Evolutionary conservation across 1,284 basidiomycete genomes (phyloP).

Genomic region (Microbotryomycetes sp.): DNA sequence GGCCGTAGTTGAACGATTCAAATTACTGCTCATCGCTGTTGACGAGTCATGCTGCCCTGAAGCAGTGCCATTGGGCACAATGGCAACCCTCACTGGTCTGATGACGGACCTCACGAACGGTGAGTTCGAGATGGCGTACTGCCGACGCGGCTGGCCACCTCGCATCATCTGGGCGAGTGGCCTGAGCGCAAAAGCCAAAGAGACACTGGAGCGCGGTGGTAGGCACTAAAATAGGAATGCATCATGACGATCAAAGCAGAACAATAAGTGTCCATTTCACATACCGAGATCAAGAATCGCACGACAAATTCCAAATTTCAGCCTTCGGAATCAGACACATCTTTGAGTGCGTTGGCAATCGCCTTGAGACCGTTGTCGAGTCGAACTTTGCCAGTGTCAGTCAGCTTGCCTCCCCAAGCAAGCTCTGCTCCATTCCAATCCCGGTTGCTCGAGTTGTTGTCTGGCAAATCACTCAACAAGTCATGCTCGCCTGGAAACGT

Average conservation of each 20-base stretch:
- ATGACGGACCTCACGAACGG: conserved; percentile 29
- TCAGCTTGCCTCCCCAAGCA: too few relatives aligned
- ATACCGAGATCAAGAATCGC: too few relatives aligned
- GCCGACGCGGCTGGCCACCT: neutral
- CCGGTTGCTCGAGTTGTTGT: neutral
- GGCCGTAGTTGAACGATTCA: neutral
- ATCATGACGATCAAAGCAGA: neutral
- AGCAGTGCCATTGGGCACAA: neutral
- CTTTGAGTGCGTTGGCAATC: neutral
- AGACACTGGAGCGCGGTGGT: neutral
- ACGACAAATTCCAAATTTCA: too few relatives aligned
- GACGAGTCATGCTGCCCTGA: neutral
- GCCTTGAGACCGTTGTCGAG: neutral
- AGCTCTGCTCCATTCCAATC: too few relatives aligned
- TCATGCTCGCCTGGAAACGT: too few relatives aligned
- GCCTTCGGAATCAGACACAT: too few relatives aligned
- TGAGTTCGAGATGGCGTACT: conserved; percentile 25
- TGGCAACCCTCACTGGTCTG: conserved; percentile 15
- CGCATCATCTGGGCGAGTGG: neutral
- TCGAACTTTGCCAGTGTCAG: neutral
- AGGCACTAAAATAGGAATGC: neutral
- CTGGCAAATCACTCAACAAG: neutral
- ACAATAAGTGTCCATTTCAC: too few relatives aligned
- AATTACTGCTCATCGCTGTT: neutral
- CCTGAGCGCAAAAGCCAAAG: neutral